Percentiles rank a stretch among this genome's conserved stretches.
Conservation (phyloP, 371 early-diverging fungal species). For the Mortierella sp. region DNA sequence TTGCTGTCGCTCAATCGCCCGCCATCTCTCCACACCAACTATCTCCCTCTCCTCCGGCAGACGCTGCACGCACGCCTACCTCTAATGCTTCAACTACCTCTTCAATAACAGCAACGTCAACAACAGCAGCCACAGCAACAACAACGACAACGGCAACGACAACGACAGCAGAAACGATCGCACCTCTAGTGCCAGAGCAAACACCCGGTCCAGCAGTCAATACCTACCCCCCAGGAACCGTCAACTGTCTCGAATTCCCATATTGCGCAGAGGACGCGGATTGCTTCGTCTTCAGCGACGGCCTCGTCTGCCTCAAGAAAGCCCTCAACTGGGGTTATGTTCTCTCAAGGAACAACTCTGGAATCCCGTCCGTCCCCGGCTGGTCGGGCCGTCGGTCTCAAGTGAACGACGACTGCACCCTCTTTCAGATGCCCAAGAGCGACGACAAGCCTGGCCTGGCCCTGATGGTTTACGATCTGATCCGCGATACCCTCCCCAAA, state of each 20-base stretch:
- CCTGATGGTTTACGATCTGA: conserved; percentile 44
- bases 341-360: conserved; percentile 41
- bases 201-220: conserved; percentile 39
- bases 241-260: conserved; percentile 27
- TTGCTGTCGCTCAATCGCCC: conserved; percentile 11
- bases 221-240: conserved; percentile 23
- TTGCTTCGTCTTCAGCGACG: conserved; percentile 43
- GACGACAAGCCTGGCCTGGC: conserved; percentile 34
- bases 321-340: conserved; percentile 41
- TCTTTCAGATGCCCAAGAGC: conserved; percentile 38
- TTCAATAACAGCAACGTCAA: neutral
- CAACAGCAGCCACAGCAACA: neutral
- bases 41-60: neutral
- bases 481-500: conserved; percentile 34
- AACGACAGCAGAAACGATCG: neutral
- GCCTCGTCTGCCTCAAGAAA: conserved; percentile 37
- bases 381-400: conserved; percentile 44
- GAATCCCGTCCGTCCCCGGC: conserved; percentile 45
- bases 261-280: conserved; percentile 27
- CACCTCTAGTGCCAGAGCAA: neutral
- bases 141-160: neutral
- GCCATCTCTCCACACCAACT: neutral
- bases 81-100: neutral
- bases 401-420: conserved; percentile 32
- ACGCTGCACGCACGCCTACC: neutral